Conservation (phyloP, 1,284 basidiomycete genomes). For the Naganishia sp. region DNA sequence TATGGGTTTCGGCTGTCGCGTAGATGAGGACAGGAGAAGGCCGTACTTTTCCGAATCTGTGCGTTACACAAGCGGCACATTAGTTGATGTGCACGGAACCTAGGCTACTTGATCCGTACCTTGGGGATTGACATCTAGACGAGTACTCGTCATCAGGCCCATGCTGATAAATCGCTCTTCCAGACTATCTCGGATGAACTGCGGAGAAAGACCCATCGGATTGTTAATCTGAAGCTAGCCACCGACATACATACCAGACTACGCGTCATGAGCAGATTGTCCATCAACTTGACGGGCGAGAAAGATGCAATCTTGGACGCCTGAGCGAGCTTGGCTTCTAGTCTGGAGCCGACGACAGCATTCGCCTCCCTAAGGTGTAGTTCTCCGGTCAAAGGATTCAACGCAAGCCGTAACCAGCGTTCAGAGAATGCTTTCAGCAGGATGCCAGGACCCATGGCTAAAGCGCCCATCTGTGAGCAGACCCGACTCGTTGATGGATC, state of each 20-base stretch:
- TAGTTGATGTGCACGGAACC: too few relatives aligned
- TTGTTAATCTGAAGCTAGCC: too few relatives aligned
- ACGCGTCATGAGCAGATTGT: slow-evolving; percentile 18
- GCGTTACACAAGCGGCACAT: background rate
- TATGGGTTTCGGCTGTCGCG: slow-evolving; percentile 17
- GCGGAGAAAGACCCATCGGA: background rate
- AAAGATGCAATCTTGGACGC: slow-evolving; percentile 19
- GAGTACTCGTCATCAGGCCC: slow-evolving; percentile 15
- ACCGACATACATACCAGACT: slow-evolving; percentile 7
- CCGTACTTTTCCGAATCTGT: slow-evolving; percentile 20
- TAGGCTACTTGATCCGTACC: background rate
- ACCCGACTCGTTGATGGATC: background rate
- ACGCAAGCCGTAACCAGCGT: slow-evolving; percentile 14
- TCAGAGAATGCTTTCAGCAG: slow-evolving; percentile 22
- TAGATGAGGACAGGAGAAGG: slow-evolving; percentile 4
- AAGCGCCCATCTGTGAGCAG: background rate
- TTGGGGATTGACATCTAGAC: slow-evolving; percentile 20
- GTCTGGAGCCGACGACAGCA: slow-evolving; percentile 17
- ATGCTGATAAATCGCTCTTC: slow-evolving; percentile 26
- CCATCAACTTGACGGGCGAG: slow-evolving; percentile 13
- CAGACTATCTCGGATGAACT: slow-evolving; percentile 24
- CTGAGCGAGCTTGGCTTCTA: slow-evolving; percentile 18
- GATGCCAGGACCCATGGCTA: slow-evolving; percentile 14
- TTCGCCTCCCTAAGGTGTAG: slow-evolving; percentile 16
- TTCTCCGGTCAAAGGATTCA: slow-evolving; percentile 16